Evolutionary conservation across 169 alveolate genomes (phyloP).

Genomic region (Plasmodium fragile): DNA sequence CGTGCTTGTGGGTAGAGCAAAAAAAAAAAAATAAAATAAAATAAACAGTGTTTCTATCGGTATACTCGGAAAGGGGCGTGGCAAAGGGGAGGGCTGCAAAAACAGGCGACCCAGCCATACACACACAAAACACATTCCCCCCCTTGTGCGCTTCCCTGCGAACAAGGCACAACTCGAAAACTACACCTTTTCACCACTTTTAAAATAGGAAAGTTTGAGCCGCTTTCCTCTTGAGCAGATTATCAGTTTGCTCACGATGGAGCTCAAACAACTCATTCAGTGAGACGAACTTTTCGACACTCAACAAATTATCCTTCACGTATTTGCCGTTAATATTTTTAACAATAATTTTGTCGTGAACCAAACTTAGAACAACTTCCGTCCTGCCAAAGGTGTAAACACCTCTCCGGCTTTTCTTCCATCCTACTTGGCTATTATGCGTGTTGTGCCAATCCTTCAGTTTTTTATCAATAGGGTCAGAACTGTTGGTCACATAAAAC

Average conservation of each 20-base stretch:
- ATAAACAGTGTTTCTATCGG: neutral
- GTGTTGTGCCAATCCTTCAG: constrained; percentile 73
- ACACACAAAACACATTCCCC: neutral
- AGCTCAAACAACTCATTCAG: constrained; percentile 73
- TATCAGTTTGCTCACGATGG: constrained; percentile 47
- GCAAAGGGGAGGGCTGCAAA: neutral
- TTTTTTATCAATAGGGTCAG: constrained; percentile 77
- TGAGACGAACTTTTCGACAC: constrained; percentile 75
- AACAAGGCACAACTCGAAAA: neutral
- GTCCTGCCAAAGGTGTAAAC: constrained; percentile 63
- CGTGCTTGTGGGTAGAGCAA: neutral
- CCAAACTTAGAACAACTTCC: constrained; percentile 61
- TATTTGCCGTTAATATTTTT: constrained; percentile 64
- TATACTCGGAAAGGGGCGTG: neutral
- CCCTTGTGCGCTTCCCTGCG: neutral
- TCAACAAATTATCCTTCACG: constrained; percentile 53
- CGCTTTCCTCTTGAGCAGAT: constrained; percentile 15
- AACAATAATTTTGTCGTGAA: constrained; percentile 72
- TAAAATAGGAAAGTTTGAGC: neutral
- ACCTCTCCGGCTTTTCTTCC: constrained; percentile 72
- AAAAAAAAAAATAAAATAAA: constrained; percentile 8
- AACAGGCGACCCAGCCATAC: neutral
- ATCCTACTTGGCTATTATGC: constrained; percentile 68
- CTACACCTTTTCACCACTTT: neutral
- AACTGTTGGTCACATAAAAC: constrained; percentile 35